These are phyloP conservation scores for Papilionanthe hybrid DNA, from an alignment of 116 monocot genomes.

Conservation along the genomic window DNA sequence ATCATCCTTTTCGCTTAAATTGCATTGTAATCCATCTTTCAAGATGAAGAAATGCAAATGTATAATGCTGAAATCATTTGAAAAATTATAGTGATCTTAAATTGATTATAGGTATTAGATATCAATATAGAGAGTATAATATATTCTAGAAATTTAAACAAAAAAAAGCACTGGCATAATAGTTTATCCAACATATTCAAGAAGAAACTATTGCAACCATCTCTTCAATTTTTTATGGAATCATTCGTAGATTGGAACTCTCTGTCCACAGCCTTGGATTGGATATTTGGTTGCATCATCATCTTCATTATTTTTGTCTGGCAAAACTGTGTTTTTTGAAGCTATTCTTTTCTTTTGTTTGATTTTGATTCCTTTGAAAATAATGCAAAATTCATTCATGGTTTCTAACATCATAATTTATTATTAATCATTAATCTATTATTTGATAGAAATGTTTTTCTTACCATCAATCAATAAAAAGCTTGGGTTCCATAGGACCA, in stretches of 20 bases:
- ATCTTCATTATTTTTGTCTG: background rate
- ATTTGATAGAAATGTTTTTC: slow-evolving; percentile 1
- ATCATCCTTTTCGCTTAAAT: background rate
- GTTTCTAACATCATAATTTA: background rate
- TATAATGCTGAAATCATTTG: background rate
- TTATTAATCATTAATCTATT: background rate
- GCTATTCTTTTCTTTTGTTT: background rate
- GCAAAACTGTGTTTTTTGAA: background rate
- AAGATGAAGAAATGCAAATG: slow-evolving; percentile 4
- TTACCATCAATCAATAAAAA: background rate
- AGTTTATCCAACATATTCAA: background rate
- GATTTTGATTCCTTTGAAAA: background rate
- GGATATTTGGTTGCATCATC: background rate
- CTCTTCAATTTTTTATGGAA: background rate
- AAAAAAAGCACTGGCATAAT: background rate
- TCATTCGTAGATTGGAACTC: background rate
- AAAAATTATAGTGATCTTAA: background rate
- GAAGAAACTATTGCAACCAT: background rate
- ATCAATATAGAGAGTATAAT: background rate
- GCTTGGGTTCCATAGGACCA: background rate
- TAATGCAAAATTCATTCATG: background rate
- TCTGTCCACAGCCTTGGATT: background rate
- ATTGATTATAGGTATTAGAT: background rate
- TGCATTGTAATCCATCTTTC: background rate
- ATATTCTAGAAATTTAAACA: background rate